Evolutionary conservation across 306 rosid genomes (phyloP).

Genomic region (Trifolium fragiferum): DNA sequence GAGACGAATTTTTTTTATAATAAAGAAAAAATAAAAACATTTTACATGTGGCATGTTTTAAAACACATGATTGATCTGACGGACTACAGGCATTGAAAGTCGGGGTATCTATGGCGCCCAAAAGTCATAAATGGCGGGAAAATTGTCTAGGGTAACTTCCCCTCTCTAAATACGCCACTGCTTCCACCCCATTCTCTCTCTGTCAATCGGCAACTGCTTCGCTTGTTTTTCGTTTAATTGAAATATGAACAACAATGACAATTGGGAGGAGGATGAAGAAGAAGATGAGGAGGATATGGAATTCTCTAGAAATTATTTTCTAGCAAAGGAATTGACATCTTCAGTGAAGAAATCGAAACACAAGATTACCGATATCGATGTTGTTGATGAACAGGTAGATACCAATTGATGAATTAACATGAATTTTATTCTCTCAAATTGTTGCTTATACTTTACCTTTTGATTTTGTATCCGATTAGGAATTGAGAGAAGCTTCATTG

Average conservation of each 20-base stretch:
- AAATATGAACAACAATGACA: conserved; percentile 48
- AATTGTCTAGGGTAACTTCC: not conserved
- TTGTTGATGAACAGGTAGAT: conserved; percentile 80
- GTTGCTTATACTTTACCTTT: not conserved
- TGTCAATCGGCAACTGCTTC: too few relatives aligned
- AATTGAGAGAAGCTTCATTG: conserved; percentile 67
- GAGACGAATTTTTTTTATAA: too few relatives aligned
- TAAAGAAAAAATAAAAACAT: too few relatives aligned
- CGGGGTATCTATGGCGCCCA: too few relatives aligned
- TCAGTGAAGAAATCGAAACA: conserved; percentile 69
- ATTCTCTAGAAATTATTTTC: conserved; percentile 85
- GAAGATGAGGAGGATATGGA: conserved; percentile 70
- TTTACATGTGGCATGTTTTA: too few relatives aligned
- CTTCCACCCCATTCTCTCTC: too few relatives aligned
- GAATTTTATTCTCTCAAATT: not conserved
- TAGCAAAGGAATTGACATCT: conserved; percentile 76
- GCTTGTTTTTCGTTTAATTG: not conserved
- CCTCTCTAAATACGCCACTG: not conserved
- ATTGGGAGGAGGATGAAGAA: conserved; percentile 41
- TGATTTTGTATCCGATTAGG: conserved; percentile 48
- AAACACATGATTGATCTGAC: too few relatives aligned
- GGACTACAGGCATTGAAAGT: too few relatives aligned
- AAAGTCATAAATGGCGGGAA: not conserved
- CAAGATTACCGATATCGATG: conserved; percentile 69
- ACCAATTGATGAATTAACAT: not conserved